Evolutionary conservation across 2,329 filamentous ascomycete genomes (phyloP), one percentile per base, ranked within the genome.

Genomic region (Meredithiella fracta): DNA sequence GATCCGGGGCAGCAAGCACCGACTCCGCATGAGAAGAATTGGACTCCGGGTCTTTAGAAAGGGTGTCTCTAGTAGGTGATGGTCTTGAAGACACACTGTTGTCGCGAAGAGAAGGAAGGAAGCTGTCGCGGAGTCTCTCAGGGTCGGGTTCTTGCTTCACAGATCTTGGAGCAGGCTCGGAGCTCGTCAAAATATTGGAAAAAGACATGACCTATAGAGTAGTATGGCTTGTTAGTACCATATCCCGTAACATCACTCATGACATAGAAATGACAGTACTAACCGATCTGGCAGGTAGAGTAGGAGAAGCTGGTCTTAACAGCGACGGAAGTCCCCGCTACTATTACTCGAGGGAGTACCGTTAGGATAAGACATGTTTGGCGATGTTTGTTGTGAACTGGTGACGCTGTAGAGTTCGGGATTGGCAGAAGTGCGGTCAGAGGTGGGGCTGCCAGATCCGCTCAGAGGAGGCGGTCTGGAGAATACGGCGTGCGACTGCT

Each of bases 111-210:
- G 56, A 60, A 8, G 47, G 55, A 38, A 49, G 51, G 23, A 34
- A 57, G 25, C 22, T 51, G 38, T 58, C 53, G 15, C 52, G 51
- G 22, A 26, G 20, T 42, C 38, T 22, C 53, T 57, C 55, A 26
- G 17, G 26, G 11, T 57, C 42, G 15, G n/a, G 29, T 3, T 51
- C 47, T 40, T 40, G 20, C 17, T 49, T 47, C 5, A 49, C 15
- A 2, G 53, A 20, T 38, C 50, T 55, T 1, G 47, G 37, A 40
- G 79, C 74, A 54, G 85, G 81, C 56, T 88, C 83, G 56, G 85
- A 77, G 62, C 80, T 89, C 3, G 88, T 91, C 47, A 97, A 82
- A 59, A 97, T 94, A 66, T 90, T 96, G 61, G 88, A 92, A 65
- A 97, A 92, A 3, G 90, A 92, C 90, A 96, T 96, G 54, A 90